Conservation (phyloP, 177 flowering plant genomes). For the Vitis hybrid region DNA sequence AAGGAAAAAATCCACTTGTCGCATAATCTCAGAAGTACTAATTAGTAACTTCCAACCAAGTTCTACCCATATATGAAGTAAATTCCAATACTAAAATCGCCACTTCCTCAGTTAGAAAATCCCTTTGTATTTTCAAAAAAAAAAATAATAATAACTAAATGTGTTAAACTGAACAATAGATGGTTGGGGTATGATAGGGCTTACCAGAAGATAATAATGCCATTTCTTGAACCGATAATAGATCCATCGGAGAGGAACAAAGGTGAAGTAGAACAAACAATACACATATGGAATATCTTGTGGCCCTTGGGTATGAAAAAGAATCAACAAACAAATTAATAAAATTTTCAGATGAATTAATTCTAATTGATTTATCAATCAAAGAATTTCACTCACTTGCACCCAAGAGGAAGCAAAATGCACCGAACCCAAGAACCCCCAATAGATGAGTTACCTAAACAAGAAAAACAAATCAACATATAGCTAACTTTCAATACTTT, state of each 20-base stretch:
- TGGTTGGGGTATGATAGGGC: slow-evolving; percentile 11
- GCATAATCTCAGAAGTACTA: not conserved
- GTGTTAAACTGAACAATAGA: too few relatives aligned
- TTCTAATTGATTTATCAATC: not conserved
- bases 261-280: slow-evolving; percentile 80
- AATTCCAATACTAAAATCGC: too few relatives aligned
- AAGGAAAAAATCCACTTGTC: not conserved
- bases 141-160: not conserved
- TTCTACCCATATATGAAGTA: too few relatives aligned
- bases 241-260: slow-evolving; percentile 96
- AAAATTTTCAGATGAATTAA: not conserved
- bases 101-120: too few relatives aligned
- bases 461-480: slow-evolving; percentile 3
- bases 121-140: not conserved
- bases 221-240: slow-evolving; percentile 96
- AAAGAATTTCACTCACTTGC: slow-evolving; percentile 52
- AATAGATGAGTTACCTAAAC: slow-evolving; percentile 73
- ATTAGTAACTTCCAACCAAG: not conserved
- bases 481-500: not conserved
- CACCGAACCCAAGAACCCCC: slow-evolving; percentile 86
- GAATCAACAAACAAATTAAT: not conserved
- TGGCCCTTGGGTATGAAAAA: slow-evolving; percentile 59
- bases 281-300: slow-evolving; percentile 89
- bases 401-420: slow-evolving; percentile 76
- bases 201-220: slow-evolving; percentile 97